phyloP scores from a whole-genome alignment of 139 green algal species.

The Coelastrella sp. region DNA sequence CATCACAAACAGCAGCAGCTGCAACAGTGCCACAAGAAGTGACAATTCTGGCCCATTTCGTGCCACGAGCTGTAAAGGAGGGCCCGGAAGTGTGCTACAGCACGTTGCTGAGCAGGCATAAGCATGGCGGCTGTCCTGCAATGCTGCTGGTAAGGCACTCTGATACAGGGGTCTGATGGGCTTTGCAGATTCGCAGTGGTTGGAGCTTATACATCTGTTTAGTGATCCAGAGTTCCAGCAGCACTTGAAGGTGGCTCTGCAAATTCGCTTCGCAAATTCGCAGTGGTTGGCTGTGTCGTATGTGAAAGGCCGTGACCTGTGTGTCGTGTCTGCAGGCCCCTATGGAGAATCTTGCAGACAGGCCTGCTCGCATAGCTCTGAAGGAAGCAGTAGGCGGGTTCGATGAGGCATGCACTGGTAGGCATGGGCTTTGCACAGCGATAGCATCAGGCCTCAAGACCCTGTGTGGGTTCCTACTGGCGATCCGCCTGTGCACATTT shows the following conservation, averaged over 20 bases:
- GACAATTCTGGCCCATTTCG: neutral
- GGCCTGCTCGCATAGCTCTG: conserved; percentile 54
- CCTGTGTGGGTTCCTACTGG: no score
- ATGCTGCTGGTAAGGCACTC: neutral
- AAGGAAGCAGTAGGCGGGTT: conserved; percentile 59
- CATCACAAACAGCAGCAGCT: neutral
- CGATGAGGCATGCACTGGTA: conserved; percentile 68
- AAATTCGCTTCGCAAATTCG: no score
- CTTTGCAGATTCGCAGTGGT: no score
- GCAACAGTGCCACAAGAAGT: neutral
- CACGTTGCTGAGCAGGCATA: neutral
- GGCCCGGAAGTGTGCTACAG: neutral
- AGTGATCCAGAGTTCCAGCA: no score
- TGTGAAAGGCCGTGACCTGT: no score
- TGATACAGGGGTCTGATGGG: no score
- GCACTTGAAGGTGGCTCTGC: no score
- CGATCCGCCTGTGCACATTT: no score
- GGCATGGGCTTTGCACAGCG: neutral
- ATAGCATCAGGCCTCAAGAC: neutral
- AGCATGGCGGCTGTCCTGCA: conserved; percentile 28
- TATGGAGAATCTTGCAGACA: conserved; percentile 74
- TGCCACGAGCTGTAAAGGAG: neutral
- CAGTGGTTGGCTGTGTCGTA: no score
- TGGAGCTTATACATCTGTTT: no score
- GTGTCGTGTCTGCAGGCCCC: conserved; percentile 47